Conservation (phyloP, 345 rosid species). For the Pistacia vera region DNA sequence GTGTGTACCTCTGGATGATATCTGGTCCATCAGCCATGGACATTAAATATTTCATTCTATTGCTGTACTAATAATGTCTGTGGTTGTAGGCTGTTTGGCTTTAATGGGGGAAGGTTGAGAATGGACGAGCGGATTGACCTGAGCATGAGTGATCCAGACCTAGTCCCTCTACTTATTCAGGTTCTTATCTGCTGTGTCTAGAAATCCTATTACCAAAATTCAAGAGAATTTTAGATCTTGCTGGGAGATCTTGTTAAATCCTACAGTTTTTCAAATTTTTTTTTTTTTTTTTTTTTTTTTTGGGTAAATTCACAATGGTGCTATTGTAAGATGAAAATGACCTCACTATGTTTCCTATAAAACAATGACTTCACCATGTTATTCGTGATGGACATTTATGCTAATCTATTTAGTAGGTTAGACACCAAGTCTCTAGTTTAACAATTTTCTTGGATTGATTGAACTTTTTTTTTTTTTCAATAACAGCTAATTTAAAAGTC, state of each 20-base stretch:
- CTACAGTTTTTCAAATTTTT: not conserved
- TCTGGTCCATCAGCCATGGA: not conserved
- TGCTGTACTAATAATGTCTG: not conserved
- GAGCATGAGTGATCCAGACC: constrained; percentile 98
- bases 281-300: not conserved
- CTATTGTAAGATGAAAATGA: not conserved
- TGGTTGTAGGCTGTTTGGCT: constrained; percentile 75
- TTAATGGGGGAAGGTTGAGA: constrained; percentile 80
- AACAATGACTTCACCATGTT: not conserved
- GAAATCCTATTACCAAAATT: constrained; percentile 5
- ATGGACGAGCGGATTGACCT: constrained; percentile 96
- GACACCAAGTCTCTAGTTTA: not conserved
- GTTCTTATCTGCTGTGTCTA: constrained; percentile 33
- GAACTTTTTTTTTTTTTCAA: not conserved
- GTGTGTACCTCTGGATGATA: too few species aligned
- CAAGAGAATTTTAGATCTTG: not conserved
- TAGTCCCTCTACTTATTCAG: constrained; percentile 94
- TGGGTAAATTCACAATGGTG: not conserved
- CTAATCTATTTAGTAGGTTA: not conserved
- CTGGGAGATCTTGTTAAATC: not conserved
- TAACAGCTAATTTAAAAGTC: not conserved
- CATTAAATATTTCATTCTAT: not conserved
- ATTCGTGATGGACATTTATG: not conserved
- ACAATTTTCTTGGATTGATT: not conserved
- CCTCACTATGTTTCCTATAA: too few species aligned